phyloP scores from a whole-genome alignment of 73 alveolate genomes.

The Tetrahymena borealis region DNA sequence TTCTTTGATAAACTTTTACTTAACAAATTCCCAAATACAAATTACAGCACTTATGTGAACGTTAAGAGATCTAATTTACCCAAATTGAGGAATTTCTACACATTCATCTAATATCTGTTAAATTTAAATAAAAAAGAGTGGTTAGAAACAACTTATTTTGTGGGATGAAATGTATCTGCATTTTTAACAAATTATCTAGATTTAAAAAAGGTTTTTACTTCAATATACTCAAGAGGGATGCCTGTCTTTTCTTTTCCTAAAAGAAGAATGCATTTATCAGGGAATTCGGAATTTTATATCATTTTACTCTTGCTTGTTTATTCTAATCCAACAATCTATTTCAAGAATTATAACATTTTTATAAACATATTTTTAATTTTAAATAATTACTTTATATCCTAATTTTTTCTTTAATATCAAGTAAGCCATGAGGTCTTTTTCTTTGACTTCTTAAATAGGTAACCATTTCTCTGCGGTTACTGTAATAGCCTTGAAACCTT shows the following conservation, averaged over 20 bases:
- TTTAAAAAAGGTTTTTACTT: no score
- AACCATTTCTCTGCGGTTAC: constrained; percentile 83
- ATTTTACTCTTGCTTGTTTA: constrained; percentile 78
- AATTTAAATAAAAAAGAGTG: background rate
- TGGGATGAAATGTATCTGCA: no score
- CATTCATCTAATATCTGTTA: constrained; percentile 71
- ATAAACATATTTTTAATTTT: background rate
- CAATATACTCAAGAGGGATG: constrained; percentile 78
- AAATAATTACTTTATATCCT: constrained; percentile 63
- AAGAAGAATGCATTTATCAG: constrained; percentile 73
- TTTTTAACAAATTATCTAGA: no score
- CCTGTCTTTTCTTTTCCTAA: constrained; percentile 91
- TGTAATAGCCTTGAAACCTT: constrained; percentile 63
- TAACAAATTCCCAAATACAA: constrained; percentile 81
- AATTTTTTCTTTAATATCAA: constrained; percentile 66
- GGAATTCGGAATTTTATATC: constrained; percentile 72
- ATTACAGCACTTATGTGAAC: constrained; percentile 89
- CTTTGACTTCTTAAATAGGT: constrained; percentile 68
- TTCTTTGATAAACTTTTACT: background rate
- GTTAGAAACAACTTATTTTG: no score
- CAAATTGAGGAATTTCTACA: constrained; percentile 83
- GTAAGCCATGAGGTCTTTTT: constrained; percentile 70
- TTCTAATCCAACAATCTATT: constrained; percentile 68
- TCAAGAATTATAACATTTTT: background rate
- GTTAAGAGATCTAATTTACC: constrained; percentile 73